Conservation (phyloP, 805 yeast genomes). For the Isabelozyma gotoi region DNA sequence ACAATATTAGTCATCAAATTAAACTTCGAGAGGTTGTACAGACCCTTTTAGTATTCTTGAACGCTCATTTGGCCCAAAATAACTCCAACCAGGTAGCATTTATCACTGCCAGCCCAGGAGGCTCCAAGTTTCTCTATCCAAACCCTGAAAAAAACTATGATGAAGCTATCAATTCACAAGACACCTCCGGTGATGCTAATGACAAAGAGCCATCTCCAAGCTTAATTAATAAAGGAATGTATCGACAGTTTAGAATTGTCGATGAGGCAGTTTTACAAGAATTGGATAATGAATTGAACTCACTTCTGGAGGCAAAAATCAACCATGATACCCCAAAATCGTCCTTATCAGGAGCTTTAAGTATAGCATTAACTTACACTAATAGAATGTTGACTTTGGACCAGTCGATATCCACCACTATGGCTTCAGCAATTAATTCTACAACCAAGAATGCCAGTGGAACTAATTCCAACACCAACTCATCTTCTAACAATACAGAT, state of each 20-base stretch:
- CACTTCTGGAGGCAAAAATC: slow-evolving; percentile 11
- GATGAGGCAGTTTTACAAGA: slow-evolving; percentile 71
- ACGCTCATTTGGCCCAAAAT: slow-evolving; percentile 84
- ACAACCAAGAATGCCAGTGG: slow-evolving; percentile 26
- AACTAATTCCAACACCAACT: slow-evolving; percentile 10
- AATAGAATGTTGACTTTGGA: slow-evolving; percentile 61
- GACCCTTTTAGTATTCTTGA: slow-evolving; percentile 70
- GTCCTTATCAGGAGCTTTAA: slow-evolving; percentile 70
- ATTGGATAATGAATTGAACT: slow-evolving; percentile 46
- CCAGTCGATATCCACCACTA: slow-evolving; percentile 43
- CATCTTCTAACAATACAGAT: slow-evolving; percentile 10
- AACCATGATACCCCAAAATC: slow-evolving; percentile 30
- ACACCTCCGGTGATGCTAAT: slow-evolving; percentile 4
- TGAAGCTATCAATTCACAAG: slow-evolving; percentile 5
- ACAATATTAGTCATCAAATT: slow-evolving; percentile 42
- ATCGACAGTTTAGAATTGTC: slow-evolving; percentile 77
- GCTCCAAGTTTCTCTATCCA: slow-evolving; percentile 75
- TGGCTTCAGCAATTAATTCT: slow-evolving; percentile 37
- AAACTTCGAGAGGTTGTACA: slow-evolving; percentile 59
- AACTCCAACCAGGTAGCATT: slow-evolving; percentile 83
- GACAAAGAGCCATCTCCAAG: slow-evolving; percentile 12
- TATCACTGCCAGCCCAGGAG: slow-evolving; percentile 69
- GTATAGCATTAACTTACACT: slow-evolving; percentile 77
- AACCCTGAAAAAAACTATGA: slow-evolving; percentile 21
- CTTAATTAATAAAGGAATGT: slow-evolving; percentile 62